phyloP scores from a whole-genome alignment of 2,329 filamentous ascomycete genomes.

The Aspergillus quadrilineatus region DNA sequence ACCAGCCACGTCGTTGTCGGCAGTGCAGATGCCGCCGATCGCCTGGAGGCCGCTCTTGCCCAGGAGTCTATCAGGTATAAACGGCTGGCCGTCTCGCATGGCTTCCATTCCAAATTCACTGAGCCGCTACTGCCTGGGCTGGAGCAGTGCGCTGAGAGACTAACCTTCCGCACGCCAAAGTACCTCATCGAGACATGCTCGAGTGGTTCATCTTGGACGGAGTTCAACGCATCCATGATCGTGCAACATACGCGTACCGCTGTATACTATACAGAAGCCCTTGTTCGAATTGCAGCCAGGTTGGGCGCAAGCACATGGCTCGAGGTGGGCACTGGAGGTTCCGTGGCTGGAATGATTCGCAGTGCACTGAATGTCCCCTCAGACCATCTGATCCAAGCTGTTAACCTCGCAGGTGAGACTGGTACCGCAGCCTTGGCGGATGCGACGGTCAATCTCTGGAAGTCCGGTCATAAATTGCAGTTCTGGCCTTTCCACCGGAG shows the following conservation, averaged over 20 bases:
- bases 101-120: slow-evolving; percentile 47
- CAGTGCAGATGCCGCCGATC: background rate
- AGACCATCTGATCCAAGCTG: slow-evolving; percentile 14
- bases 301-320: slow-evolving; percentile 29
- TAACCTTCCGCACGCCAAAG: slow-evolving; percentile 26
- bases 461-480: slow-evolving; percentile 26
- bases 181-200: slow-evolving; percentile 27
- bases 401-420: slow-evolving; percentile 9
- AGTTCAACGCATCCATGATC: slow-evolving; percentile 16
- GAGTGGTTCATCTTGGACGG: slow-evolving; percentile 5
- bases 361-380: slow-evolving; percentile 22
- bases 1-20: background rate
- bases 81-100: slow-evolving; percentile 45
- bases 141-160: slow-evolving; percentile 24
- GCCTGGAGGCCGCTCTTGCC: too few species aligned
- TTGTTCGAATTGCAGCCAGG: slow-evolving; percentile 29
- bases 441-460: slow-evolving; percentile 28
- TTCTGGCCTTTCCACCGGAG: background rate
- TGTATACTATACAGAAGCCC: slow-evolving; percentile 47
- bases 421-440: slow-evolving; percentile 2
- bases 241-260: slow-evolving; percentile 42
- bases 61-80: background rate
- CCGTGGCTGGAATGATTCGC: slow-evolving; percentile 35
- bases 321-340: slow-evolving; percentile 36
- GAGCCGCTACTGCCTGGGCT: slow-evolving; percentile 34